Conservation (phyloP, 2,329 filamentous ascomycete species). For the Chalaropsis ovoidea region DNA sequence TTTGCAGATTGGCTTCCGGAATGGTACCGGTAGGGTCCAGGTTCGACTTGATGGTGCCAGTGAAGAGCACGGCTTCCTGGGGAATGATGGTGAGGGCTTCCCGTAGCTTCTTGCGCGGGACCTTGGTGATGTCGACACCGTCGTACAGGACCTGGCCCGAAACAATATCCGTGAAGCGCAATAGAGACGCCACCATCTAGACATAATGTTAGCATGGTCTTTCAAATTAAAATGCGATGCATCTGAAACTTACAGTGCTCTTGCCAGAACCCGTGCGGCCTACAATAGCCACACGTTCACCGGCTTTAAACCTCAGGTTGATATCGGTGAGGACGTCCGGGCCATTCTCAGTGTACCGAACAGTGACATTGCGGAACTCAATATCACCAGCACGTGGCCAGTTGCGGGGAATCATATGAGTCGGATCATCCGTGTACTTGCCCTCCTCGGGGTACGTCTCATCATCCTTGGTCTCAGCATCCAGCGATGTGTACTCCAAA, state of each 20-base stretch:
- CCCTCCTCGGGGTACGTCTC: slow-evolving; percentile 29
- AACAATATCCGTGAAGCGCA: slow-evolving; percentile 37
- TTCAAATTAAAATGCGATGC: slow-evolving; percentile 26
- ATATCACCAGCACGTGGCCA: slow-evolving; percentile 34
- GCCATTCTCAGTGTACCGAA: slow-evolving; percentile 34
- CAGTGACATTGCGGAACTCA: slow-evolving; percentile 34
- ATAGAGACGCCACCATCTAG: slow-evolving; percentile 37
- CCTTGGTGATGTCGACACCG: slow-evolving; percentile 38
- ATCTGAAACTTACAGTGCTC: slow-evolving; percentile 46
- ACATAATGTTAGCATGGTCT: slow-evolving; percentile 24
- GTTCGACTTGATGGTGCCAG: slow-evolving; percentile 38
- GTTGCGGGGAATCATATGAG: slow-evolving; percentile 29
- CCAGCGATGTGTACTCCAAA: slow-evolving; percentile 33
- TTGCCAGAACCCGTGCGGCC: slow-evolving; percentile 68
- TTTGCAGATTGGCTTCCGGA: slow-evolving; percentile 44
- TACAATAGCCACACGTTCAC: slow-evolving; percentile 61
- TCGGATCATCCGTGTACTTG: slow-evolving; percentile 30
- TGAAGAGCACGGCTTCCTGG: slow-evolving; percentile 43
- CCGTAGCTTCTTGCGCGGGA: slow-evolving; percentile 37
- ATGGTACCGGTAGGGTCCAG: slow-evolving; percentile 47
- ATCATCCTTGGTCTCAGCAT: slow-evolving; percentile 32
- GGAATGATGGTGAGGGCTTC: slow-evolving; percentile 41
- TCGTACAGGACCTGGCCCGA: slow-evolving; percentile 39
- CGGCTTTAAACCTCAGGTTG: slow-evolving; percentile 40
- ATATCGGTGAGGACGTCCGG: slow-evolving; percentile 37